Evolutionary conservation across 1,284 basidiomycete species (phyloP), one percentile per base, ranked within the genome.

Genomic region (Paramarasmius palmivorus): DNA sequence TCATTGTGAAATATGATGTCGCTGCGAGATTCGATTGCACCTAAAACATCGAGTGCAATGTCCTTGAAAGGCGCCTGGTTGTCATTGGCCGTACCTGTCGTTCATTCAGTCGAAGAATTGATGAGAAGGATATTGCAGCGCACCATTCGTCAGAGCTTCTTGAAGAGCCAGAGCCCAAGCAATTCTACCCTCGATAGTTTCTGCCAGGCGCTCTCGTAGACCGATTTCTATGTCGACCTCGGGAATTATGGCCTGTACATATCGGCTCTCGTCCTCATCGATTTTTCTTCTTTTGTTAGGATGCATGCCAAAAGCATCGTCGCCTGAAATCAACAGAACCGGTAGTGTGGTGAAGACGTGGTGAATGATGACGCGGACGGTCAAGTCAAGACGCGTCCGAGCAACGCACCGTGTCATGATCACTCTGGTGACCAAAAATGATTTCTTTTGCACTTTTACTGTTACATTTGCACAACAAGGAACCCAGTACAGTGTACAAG

Each of bases 171-270:
- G 61, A 23, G 86, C 86, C 88, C 88, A 90, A 52, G 78, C 73
- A 32, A 90, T 80, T 42, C 88, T 78, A 12, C 81, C 79, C 59
- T 85, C 73, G 5, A 86, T 66, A 2, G 82, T 82, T 32, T 77
- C 71, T 19, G 73, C 73, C 44, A 90, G 68, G 49, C 83, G 77
- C 54, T 78, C 66, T 49, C 83, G 76, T 15, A 90, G 62, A 3
- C 77, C 72, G 38, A 90, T 82, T 63, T 90, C 88, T 25, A 87
- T 66, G 62, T 84, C 77, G 20, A 90, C 66, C 62, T 90, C 85
- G 4, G 67, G 26, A 37, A 57, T 49, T n/a, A 53, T 53, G 9
- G 48, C 23, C 41, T 55, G 37, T n/a, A 26, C 29, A 19, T 51
- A 46, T 29, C 15, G 35, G 37, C 32, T 29, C 20, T 48, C 44